A percentile compares a stretch with the other conserved stretches of the same genome.
Conservation (phyloP, 1,284 basidiomycete species). For the Austroboletus niveus region DNA sequence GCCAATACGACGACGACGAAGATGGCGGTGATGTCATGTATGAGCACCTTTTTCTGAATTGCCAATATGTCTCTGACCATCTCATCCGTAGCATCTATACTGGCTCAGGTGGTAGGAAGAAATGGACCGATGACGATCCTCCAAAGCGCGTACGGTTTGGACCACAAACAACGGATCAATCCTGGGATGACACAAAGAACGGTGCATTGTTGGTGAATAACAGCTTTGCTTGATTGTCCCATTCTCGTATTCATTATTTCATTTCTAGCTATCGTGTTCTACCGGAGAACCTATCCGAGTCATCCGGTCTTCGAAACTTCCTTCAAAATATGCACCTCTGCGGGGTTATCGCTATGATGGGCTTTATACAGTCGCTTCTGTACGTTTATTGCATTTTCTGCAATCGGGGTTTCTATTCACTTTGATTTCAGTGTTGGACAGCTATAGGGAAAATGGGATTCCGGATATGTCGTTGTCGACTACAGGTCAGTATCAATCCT, state of each 20-base stretch:
- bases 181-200: constrained; percentile 19
- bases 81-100: constrained; percentile 24
- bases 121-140: constrained; percentile 6
- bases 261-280: constrained; percentile 17
- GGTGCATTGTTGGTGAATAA: constrained; percentile 19
- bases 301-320: constrained; percentile 20
- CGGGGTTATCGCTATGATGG: constrained; percentile 30
- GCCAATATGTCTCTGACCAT: constrained; percentile 1
- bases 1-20: constrained; percentile 22
- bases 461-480: constrained; percentile 24
- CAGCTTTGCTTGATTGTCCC: background rate
- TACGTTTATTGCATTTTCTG: constrained; percentile 1
- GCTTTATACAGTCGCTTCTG: constrained; percentile 22
- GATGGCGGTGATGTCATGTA: constrained; percentile 30
- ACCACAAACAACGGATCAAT: constrained; percentile 25
- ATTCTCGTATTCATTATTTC: background rate
- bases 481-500: constrained; percentile 23
- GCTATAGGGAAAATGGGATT: constrained; percentile 11
- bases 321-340: constrained; percentile 25
- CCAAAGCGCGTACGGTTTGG: constrained; percentile 22
- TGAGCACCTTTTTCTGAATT: background rate
- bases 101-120: constrained; percentile 22
- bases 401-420: background rate
- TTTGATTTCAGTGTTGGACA: constrained; percentile 20
- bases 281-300: constrained; percentile 25